Percentiles rank a stretch among this genome's conserved stretches.
Evolutionary conservation across 306 rosid species (phyloP).

Genomic region (Cicer cuneatum): DNA sequence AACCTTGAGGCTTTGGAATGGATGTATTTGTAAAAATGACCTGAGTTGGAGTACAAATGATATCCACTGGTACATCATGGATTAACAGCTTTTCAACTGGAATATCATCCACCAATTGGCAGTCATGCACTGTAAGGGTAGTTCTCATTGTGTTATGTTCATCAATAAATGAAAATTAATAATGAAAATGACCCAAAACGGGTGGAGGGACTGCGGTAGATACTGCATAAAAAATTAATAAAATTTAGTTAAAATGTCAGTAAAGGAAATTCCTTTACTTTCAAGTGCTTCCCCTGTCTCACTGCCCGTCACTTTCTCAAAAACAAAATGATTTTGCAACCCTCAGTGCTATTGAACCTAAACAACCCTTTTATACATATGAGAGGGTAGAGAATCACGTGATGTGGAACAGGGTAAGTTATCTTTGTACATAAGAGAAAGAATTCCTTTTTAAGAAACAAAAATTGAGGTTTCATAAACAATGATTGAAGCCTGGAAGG

Average conservation of each 20-base stretch:
- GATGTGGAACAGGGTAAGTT: background rate
- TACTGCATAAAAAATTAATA: background rate
- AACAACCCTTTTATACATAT: background rate
- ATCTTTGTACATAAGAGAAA: background rate
- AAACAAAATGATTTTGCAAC: background rate
- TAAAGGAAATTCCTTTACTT: constrained; percentile 12
- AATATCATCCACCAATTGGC: constrained; percentile 87
- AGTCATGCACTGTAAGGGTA: constrained; percentile 72
- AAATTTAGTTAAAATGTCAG: constrained; percentile 27
- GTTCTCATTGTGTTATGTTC: constrained; percentile 21
- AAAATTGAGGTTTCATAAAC: constrained; percentile 15
- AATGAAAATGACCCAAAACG: background rate
- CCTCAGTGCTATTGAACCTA: background rate
- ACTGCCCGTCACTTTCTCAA: constrained; percentile 4
- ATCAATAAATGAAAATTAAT: background rate
- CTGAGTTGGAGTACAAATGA: constrained; percentile 85
- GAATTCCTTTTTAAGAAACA: background rate
- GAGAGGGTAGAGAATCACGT: too few relatives aligned
- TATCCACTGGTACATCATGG: constrained; percentile 91
- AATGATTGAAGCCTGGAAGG: constrained; percentile 22
- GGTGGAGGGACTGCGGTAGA: background rate
- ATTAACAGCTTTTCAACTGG: constrained; percentile 77
- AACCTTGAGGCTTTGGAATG: constrained; percentile 93
- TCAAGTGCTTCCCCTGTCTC: constrained; percentile 20
- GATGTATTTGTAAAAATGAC: constrained; percentile 69